Evolutionary conservation across 805 yeast genomes (phyloP).

Genomic region (Candida boleticola): DNA sequence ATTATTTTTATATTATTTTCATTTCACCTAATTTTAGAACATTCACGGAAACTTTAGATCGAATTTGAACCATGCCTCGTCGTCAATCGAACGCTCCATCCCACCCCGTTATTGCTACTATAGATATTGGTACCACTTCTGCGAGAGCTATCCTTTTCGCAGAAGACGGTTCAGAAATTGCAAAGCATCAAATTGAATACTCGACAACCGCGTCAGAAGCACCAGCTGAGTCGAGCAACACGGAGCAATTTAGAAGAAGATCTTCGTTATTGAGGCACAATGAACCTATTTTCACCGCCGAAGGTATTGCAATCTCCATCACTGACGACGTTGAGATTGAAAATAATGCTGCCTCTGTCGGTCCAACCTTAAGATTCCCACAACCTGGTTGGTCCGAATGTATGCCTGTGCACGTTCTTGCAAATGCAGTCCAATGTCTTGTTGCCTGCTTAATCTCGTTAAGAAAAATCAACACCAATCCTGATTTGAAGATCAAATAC

Average conservation of each 20-base stretch:
- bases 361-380: constrained; percentile 75
- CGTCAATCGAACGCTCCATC: constrained; percentile 42
- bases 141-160: constrained; percentile 83
- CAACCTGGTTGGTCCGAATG: constrained; percentile 94
- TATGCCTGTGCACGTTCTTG: constrained; percentile 78
- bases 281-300: constrained; percentile 67
- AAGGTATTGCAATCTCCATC: constrained; percentile 68
- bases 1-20: too few species aligned
- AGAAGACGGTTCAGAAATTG: constrained; percentile 70
- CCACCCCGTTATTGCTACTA: constrained; percentile 57
- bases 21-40: too few species aligned
- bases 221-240: constrained; percentile 41
- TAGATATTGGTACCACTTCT: constrained; percentile 91
- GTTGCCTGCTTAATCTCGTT: constrained; percentile 60
- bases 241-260: constrained; percentile 45
- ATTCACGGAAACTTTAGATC: too few species aligned
- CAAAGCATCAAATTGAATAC: constrained; percentile 88
- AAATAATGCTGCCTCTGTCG: constrained; percentile 47
- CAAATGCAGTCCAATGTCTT: constrained; percentile 78
- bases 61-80: constrained; percentile 33
- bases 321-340: constrained; percentile 61
- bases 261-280: constrained; percentile 43
- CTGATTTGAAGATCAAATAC: constrained; percentile 51
- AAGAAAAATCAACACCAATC: constrained; percentile 53
- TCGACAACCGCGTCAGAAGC: constrained; percentile 66